Evolutionary conservation across 495 filamentous ascomycete genomes (phyloP).

Genomic region (Aeminium ludgeri): DNA sequence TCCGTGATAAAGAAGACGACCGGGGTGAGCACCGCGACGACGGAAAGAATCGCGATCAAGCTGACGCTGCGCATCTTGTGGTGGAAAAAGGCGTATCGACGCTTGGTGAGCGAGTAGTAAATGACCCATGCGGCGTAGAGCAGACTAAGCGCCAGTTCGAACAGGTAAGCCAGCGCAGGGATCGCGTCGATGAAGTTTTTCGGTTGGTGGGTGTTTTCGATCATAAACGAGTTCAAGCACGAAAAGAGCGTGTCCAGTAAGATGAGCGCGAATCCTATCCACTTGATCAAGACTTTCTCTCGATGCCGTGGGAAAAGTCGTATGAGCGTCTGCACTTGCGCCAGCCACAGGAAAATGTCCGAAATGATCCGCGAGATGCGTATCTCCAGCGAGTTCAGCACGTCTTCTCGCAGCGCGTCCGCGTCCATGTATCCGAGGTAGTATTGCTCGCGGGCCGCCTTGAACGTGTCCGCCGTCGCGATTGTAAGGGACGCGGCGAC

Average conservation of each 20-base stretch:
- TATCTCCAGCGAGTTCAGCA: slow-evolving; percentile 67
- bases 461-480: slow-evolving; percentile 77
- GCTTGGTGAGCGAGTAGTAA: slow-evolving; percentile 85
- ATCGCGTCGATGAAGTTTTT: slow-evolving; percentile 71
- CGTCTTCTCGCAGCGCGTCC: slow-evolving; percentile 47
- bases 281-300: slow-evolving; percentile 96
- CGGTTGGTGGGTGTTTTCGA: slow-evolving; percentile 39
- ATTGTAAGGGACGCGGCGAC: slow-evolving; percentile 88
- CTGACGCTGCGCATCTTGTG: slow-evolving; percentile 83
- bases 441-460: slow-evolving; percentile 67
- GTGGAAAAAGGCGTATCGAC: slow-evolving; percentile 85
- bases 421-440: slow-evolving; percentile 55
- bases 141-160: slow-evolving; percentile 73
- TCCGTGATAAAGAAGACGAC: slow-evolving; percentile 94
- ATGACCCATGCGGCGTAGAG: slow-evolving; percentile 92
- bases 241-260: slow-evolving; percentile 77
- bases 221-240: slow-evolving; percentile 72
- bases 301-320: slow-evolving; percentile 89
- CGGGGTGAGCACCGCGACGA: slow-evolving; percentile 68
- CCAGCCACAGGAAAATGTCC: slow-evolving; percentile 90
- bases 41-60: slow-evolving; percentile 62
- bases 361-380: slow-evolving; percentile 80
- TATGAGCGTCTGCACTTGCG: slow-evolving; percentile 91
- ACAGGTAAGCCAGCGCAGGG: slow-evolving; percentile 84
- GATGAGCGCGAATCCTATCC: slow-evolving; percentile 89